A percentile compares a stretch with the other conserved stretches of the same genome.
Evolutionary conservation across 2,329 filamentous ascomycete species (phyloP).

Genomic region (Beauveria australis): DNA sequence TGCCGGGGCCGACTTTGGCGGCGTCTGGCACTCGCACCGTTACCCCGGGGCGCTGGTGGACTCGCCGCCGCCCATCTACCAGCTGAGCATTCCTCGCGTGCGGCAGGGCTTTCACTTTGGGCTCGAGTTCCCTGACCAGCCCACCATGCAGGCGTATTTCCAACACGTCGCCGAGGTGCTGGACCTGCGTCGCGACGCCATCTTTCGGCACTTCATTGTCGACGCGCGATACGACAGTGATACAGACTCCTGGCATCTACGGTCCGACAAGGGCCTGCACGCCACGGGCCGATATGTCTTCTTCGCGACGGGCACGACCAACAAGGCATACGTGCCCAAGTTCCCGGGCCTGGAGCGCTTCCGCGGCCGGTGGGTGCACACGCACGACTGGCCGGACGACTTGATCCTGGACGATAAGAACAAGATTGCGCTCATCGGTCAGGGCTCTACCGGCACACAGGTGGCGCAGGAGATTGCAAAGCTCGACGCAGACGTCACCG

Average conservation of each 20-base stretch:
- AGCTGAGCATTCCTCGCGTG: slow-evolving; percentile 28
- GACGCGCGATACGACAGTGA: slow-evolving; percentile 31
- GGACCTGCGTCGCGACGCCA: slow-evolving; percentile 33
- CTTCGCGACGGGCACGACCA: slow-evolving; percentile 36
- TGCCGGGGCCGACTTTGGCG: slow-evolving; percentile 28
- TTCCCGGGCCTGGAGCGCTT: slow-evolving; percentile 26
- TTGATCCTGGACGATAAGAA: slow-evolving; percentile 20
- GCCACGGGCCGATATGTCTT: slow-evolving; percentile 37
- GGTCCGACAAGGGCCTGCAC: slow-evolving; percentile 29
- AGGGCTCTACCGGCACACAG: slow-evolving; percentile 23
- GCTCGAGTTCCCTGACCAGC: slow-evolving; percentile 28
- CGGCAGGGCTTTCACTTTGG: slow-evolving; percentile 38
- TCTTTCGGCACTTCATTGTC: slow-evolving; percentile 35
- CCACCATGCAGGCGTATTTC: slow-evolving; percentile 38
- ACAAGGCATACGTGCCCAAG: slow-evolving; percentile 31
- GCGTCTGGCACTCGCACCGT: slow-evolving; percentile 36
- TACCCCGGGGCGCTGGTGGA: slow-evolving; percentile 37
- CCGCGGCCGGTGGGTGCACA: slow-evolving; percentile 21
- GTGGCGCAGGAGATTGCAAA: slow-evolving; percentile 25
- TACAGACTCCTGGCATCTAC: slow-evolving; percentile 33
- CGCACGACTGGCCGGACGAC: slow-evolving; percentile 20
- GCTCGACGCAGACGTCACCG: slow-evolving; percentile 25
- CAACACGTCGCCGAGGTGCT: slow-evolving; percentile 35
- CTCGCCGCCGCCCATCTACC: slow-evolving; percentile 25
- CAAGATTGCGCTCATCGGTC: slow-evolving; percentile 23